A percentile compares a stretch with the other conserved stretches of the same genome.
Conservation (phyloP, 1,284 basidiomycete species). For the Austroboletus niveus region DNA sequence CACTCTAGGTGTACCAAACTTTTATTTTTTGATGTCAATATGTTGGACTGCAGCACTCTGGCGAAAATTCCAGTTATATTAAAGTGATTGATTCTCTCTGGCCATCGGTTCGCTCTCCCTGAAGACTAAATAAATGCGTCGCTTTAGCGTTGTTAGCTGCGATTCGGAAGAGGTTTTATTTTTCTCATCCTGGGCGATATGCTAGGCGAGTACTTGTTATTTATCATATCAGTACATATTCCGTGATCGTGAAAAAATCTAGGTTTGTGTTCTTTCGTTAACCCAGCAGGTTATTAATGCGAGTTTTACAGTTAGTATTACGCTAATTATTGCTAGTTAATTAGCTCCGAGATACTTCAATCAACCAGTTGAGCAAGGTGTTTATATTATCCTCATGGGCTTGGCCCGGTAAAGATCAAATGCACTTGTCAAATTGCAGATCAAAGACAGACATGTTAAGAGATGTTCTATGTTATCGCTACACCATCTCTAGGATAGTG, state of each 20-base stretch:
- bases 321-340: background rate
- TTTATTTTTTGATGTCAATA: background rate
- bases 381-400: no score
- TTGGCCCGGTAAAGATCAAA: background rate
- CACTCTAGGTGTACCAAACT: background rate
- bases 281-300: background rate
- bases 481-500: constrained; percentile 29
- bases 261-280: background rate
- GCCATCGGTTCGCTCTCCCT: background rate
- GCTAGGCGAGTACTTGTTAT: background rate
- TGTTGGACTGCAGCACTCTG: background rate
- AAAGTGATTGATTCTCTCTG: background rate
- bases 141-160: background rate
- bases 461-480: background rate
- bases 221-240: no score
- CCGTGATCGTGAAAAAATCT: no score
- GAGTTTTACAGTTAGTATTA: no score
- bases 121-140: background rate
- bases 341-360: constrained; percentile 14
- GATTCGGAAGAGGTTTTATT: background rate
- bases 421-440: no score
- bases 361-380: background rate
- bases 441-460: background rate
- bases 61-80: background rate
- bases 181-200: background rate